A percentile compares a stretch with the other conserved stretches of the same genome.
These are phyloP conservation scores for Jacaranda mimosifolia DNA, from an alignment of 257 asterid species.

Conservation along the genomic window DNA sequence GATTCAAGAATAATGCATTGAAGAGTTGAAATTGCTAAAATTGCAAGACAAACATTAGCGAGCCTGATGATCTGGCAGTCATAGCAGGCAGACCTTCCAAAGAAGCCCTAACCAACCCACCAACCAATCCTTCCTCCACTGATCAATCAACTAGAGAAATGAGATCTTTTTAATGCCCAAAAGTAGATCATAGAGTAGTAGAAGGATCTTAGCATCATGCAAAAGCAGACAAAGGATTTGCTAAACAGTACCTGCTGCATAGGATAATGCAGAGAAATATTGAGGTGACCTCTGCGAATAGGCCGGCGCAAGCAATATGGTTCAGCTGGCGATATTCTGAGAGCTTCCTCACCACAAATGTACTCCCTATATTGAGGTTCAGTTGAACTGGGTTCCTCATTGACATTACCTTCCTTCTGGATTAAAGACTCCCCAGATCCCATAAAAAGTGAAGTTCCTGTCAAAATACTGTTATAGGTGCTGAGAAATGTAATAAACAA, in stretches of 20 bases:
- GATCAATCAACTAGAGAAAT: constrained; percentile 5
- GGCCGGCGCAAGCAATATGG: constrained; percentile 96
- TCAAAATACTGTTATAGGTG: constrained; percentile 36
- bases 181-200: constrained; percentile 16
- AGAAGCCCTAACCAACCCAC: constrained; percentile 13
- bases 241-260: constrained; percentile 77
- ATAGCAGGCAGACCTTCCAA: constrained; percentile 6
- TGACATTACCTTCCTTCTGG: constrained; percentile 53
- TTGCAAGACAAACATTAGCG: constrained; percentile 13
- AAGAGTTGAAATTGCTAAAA: constrained; percentile 27
- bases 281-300: constrained; percentile 96
- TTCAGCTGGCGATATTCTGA: constrained; percentile 74
- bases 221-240: constrained; percentile 15
- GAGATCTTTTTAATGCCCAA: constrained; percentile 13
- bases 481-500: constrained; percentile 26
- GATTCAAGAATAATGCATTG: constrained; percentile 17
- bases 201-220: constrained; percentile 19
- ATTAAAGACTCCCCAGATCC: constrained; percentile 48
- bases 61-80: constrained; percentile 17
- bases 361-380: constrained; percentile 71
- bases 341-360: constrained; percentile 96
- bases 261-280: constrained; percentile 84
- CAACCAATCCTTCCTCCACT: constrained; percentile 27
- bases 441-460: constrained; percentile 59
- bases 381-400: constrained; percentile 55